phyloP scores from a whole-genome alignment of 2,329 filamentous ascomycete genomes.

The Cryphonectria carpinicola region DNA sequence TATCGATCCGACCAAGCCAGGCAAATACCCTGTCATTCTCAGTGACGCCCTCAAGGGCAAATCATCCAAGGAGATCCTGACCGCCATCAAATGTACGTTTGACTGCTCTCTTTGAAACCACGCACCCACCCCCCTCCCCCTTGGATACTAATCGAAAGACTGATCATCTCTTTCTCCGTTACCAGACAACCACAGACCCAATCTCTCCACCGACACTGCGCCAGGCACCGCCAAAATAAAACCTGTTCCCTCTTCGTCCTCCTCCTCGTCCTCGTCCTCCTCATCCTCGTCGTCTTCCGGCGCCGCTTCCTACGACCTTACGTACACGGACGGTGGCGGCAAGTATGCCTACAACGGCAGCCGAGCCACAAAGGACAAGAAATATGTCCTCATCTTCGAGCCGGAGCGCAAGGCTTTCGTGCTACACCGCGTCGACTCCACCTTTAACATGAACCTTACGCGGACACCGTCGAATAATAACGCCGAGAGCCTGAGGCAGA shows the following conservation, averaged over 20 bases:
- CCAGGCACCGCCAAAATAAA: constrained; percentile 56
- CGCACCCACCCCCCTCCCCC: not conserved
- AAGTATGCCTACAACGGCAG: constrained; percentile 65
- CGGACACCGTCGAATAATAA: constrained; percentile 69
- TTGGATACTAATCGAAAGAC: not conserved
- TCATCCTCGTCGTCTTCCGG: constrained; percentile 39
- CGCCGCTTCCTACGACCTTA: constrained; percentile 59
- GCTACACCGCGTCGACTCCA: constrained; percentile 79
- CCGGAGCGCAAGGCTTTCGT: constrained; percentile 74
- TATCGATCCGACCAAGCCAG: constrained; percentile 63
- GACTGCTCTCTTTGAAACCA: not conserved
- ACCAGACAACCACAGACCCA: constrained; percentile 66
- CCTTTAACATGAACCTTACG: constrained; percentile 84
- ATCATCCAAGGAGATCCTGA: constrained; percentile 61
- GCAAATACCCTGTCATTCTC: constrained; percentile 66
- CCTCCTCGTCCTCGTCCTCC: constrained; percentile 47
- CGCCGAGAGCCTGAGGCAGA: constrained; percentile 63
- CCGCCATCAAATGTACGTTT: constrained; percentile 61
- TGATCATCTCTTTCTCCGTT: constrained; percentile 5
- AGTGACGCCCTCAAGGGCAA: constrained; percentile 64
- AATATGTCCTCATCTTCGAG: constrained; percentile 77
- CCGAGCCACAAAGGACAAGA: constrained; percentile 54
- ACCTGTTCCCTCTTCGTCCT: constrained; percentile 40
- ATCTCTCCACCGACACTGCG: constrained; percentile 52
- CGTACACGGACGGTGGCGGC: constrained; percentile 57